A percentile compares a stretch with the other conserved stretches of the same genome.
phyloP scores from a whole-genome alignment of 352 stramenopile genomes.

The Phytophthora pseudosyringae region DNA sequence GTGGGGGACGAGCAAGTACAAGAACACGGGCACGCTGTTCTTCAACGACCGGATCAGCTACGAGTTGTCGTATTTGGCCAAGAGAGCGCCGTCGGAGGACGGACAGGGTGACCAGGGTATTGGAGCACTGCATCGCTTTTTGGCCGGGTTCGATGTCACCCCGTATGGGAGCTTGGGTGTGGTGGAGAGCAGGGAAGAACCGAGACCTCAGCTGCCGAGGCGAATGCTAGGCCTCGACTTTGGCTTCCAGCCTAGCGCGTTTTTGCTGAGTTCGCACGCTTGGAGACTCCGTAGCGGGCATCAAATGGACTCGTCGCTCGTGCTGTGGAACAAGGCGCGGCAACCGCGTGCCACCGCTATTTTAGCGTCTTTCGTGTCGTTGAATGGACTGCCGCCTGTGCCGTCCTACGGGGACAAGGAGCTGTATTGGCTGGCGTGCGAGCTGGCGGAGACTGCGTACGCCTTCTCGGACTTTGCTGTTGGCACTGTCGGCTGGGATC shows the following conservation, averaged over 20 bases:
- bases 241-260: conserved; percentile 39
- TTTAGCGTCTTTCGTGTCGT: conserved; percentile 48
- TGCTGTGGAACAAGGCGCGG: conserved; percentile 54
- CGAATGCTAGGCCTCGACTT: conserved; percentile 23
- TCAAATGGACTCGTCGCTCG: conserved; percentile 57
- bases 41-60: conserved; percentile 66
- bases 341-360: conserved; percentile 53
- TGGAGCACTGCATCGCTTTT: conserved; percentile 43
- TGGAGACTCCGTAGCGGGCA: conserved; percentile 49
- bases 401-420: conserved; percentile 65
- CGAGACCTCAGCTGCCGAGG: not conserved
- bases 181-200: not conserved
- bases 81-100: conserved; percentile 6
- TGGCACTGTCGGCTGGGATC: conserved; percentile 35
- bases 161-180: conserved; percentile 18
- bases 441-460: conserved; percentile 58
- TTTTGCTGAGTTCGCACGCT: conserved; percentile 42
- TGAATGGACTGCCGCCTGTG: conserved; percentile 20
- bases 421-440: conserved; percentile 55
- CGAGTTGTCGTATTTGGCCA: conserved; percentile 38
- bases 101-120: conserved; percentile 8
- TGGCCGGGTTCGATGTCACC: conserved; percentile 47
- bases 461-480: conserved; percentile 48
- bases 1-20: conserved; percentile 42
- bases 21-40: conserved; percentile 54